These are phyloP conservation scores for Cercophora samala DNA, from an alignment of 495 filamentous ascomycete genomes.

Conservation along the genomic window DNA sequence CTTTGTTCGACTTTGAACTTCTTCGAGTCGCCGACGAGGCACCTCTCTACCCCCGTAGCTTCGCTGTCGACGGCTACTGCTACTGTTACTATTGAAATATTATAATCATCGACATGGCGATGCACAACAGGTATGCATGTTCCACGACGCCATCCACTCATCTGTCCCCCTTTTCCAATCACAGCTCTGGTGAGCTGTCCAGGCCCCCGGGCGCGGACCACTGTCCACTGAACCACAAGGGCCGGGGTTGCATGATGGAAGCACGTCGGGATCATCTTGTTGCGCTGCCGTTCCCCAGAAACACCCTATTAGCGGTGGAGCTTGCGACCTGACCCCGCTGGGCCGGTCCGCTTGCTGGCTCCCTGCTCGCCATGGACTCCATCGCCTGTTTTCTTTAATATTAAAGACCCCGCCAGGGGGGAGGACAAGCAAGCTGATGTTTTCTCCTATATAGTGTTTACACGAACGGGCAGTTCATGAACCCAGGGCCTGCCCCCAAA, in stretches of 20 bases:
- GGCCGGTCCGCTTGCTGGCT: neutral
- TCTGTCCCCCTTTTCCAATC: slow-evolving; percentile 3
- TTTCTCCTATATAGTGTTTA: slow-evolving; percentile 50
- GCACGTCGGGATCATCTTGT: slow-evolving; percentile 8
- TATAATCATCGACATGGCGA: slow-evolving; percentile 18
- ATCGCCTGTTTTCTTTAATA: slow-evolving; percentile 5
- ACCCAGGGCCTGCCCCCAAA: slow-evolving; percentile 88
- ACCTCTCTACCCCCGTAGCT: too few relatives aligned
- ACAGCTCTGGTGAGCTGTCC: neutral
- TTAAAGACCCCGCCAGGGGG: slow-evolving; percentile 12
- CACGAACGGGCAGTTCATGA: slow-evolving; percentile 80
- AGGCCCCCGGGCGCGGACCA: neutral
- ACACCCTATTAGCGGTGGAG: slow-evolving; percentile 9
- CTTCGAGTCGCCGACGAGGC: neutral
- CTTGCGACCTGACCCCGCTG: neutral
- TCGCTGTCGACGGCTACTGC: too few relatives aligned
- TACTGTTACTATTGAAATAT: too few relatives aligned
- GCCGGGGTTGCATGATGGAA: slow-evolving; percentile 1
- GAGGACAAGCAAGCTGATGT: slow-evolving; percentile 22
- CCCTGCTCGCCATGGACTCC: slow-evolving; percentile 3
- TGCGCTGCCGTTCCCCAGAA: slow-evolving; percentile 8
- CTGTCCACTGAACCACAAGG: neutral
- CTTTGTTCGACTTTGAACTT: neutral
- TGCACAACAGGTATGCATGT: slow-evolving; percentile 18
- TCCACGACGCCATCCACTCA: neutral